phyloP scores from a whole-genome alignment of 768 basidiomycete genomes.

The Amanita pallidorosea region DNA sequence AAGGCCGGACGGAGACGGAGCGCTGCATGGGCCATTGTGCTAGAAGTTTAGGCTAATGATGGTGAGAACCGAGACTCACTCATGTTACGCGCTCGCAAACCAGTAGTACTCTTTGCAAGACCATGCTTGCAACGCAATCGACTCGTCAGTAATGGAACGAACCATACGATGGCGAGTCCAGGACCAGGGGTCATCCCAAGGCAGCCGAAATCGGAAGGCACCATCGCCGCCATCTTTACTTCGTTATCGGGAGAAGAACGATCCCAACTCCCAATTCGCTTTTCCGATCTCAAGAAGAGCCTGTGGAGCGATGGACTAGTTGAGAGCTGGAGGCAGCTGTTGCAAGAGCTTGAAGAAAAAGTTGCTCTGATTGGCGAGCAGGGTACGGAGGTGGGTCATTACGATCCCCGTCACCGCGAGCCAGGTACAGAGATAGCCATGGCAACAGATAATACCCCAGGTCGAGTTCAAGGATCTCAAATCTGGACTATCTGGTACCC shows the following conservation, averaged over 20 bases:
- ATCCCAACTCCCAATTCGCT: slow-evolving; percentile 41
- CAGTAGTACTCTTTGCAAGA: no score
- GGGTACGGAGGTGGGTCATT: slow-evolving; percentile 33
- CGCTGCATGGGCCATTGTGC: no score
- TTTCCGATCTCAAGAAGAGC: slow-evolving; percentile 46
- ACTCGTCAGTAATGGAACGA: not conserved
- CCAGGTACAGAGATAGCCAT: not conserved
- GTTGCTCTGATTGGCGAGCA: slow-evolving; percentile 34
- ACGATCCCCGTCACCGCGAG: not conserved
- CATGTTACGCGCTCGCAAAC: no score
- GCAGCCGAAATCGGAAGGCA: slow-evolving; percentile 24
- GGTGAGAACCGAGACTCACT: no score
- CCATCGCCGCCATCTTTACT: slow-evolving; percentile 28
- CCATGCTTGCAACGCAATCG: no score
- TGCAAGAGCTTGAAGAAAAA: slow-evolving; percentile 34
- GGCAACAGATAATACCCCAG: slow-evolving; percentile 37
- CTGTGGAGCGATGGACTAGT: slow-evolving; percentile 35
- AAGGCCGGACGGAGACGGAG: no score
- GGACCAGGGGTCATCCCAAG: slow-evolving; percentile 1
- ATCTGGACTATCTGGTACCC: slow-evolving; percentile 33
- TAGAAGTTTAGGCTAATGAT: no score
- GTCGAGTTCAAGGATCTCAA: slow-evolving; percentile 33
- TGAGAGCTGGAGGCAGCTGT: slow-evolving; percentile 45
- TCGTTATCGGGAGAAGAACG: slow-evolving; percentile 24
- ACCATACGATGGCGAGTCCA: not conserved